These are phyloP conservation scores for Lepidium sativum DNA, from an alignment of 345 rosid species.

Conservation along the genomic window DNA sequence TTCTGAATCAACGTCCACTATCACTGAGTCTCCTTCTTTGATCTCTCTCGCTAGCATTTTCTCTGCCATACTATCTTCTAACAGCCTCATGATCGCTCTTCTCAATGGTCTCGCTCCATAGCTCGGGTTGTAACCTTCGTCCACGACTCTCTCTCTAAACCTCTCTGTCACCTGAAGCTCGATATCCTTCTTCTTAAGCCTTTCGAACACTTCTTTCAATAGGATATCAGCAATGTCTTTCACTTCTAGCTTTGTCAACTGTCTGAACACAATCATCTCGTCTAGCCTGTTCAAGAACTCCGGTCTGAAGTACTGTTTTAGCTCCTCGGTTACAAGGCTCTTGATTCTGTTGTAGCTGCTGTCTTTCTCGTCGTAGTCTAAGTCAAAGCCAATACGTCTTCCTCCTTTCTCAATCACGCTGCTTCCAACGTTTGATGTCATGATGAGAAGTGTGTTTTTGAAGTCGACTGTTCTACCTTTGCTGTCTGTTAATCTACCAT, in stretches of 20 bases:
- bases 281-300: slow-evolving; percentile 62
- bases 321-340: slow-evolving; percentile 34
- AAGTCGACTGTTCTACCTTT: slow-evolving; percentile 54
- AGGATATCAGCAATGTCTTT: slow-evolving; percentile 46
- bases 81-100: slow-evolving; percentile 45
- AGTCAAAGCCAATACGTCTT: slow-evolving; percentile 77
- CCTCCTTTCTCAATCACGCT: slow-evolving; percentile 42
- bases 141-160: slow-evolving; percentile 38
- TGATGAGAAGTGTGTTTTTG: slow-evolving; percentile 51
- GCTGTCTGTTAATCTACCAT: slow-evolving; percentile 53
- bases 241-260: slow-evolving; percentile 37
- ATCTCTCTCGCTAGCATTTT: slow-evolving; percentile 40
- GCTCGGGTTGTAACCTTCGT: slow-evolving; percentile 46
- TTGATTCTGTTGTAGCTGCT: slow-evolving; percentile 87
- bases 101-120: slow-evolving; percentile 66
- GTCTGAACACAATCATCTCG: slow-evolving; percentile 56
- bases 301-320: slow-evolving; percentile 47
- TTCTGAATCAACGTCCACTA: slow-evolving; percentile 37
- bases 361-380: slow-evolving; percentile 86
- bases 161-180: slow-evolving; percentile 41
- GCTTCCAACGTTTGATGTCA: slow-evolving; percentile 56
- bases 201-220: slow-evolving; percentile 36
- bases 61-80: slow-evolving; percentile 55
- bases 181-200: slow-evolving; percentile 41
- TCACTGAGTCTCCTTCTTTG: slow-evolving; percentile 43